Percentiles rank a stretch among this genome's conserved stretches.
Evolutionary conservation across 768 basidiomycete genomes (phyloP).

Genomic region (Termitomyces sp.): DNA sequence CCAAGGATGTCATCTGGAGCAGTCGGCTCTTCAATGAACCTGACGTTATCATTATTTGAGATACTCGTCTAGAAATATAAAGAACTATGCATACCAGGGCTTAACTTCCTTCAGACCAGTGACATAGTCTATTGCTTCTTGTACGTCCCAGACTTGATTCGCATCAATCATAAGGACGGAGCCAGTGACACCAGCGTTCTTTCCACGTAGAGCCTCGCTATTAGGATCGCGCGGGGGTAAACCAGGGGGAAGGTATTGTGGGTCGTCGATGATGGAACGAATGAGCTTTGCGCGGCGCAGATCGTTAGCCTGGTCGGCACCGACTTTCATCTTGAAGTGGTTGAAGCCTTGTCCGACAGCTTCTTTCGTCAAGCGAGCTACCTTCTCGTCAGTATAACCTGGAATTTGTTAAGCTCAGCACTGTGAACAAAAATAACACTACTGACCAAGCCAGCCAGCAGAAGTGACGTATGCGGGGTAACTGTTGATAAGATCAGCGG

Average conservation of each 20-base stretch:
- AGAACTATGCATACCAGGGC: conserved; percentile 61
- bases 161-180: conserved; percentile 96
- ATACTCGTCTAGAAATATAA: not conserved
- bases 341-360: conserved; percentile 88
- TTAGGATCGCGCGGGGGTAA: conserved; percentile 55
- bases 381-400: conserved; percentile 93
- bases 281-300: conserved; percentile 86
- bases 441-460: conserved; percentile 82
- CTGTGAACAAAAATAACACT: not conserved
- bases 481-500: conserved; percentile 34
- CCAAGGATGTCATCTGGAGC: conserved; percentile 90
- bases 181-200: conserved; percentile 94
- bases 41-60: conserved; percentile 17
- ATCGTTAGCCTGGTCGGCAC: conserved; percentile 77
- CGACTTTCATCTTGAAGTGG: conserved; percentile 99
- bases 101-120: conserved; percentile 72
- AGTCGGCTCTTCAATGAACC: conserved; percentile 94
- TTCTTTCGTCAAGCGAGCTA: conserved; percentile 80
- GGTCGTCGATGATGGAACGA: conserved; percentile 93
- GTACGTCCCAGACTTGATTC: conserved; percentile 96
- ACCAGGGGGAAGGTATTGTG: conserved; percentile 68
- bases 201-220: conserved; percentile 64
- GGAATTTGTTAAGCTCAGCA: not conserved
- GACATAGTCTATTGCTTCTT: conserved; percentile 90
- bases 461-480: conserved; percentile 95